phyloP scores from a whole-genome alignment of 768 basidiomycete species.

The Kondoa subrosea region DNA sequence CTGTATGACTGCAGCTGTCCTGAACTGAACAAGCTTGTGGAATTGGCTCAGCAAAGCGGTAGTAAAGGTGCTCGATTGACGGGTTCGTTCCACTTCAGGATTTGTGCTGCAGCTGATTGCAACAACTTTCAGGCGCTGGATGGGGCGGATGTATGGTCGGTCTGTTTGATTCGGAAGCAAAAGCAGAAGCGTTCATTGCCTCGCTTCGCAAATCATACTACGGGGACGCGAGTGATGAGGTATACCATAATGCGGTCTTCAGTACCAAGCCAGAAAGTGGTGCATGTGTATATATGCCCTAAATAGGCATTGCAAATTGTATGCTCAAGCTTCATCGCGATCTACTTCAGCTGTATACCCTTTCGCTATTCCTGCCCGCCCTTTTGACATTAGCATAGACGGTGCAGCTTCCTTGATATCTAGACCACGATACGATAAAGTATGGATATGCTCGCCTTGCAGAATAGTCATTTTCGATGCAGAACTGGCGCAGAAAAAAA shows the following conservation, averaged over 20 bases:
- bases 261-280: slow-evolving; percentile 19
- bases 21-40: slow-evolving; percentile 55
- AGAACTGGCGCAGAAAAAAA: background rate
- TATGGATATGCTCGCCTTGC: slow-evolving; percentile 50
- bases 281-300: slow-evolving; percentile 14
- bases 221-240: slow-evolving; percentile 11
- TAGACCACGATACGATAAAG: slow-evolving; percentile 60
- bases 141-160: slow-evolving; percentile 17
- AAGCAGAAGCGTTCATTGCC: background rate
- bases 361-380: slow-evolving; percentile 70
- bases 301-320: background rate
- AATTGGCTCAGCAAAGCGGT: slow-evolving; percentile 50
- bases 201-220: slow-evolving; percentile 7
- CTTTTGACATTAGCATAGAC: slow-evolving; percentile 69
- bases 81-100: slow-evolving; percentile 36
- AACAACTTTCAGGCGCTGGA: slow-evolving; percentile 27
- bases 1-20: slow-evolving; percentile 64
- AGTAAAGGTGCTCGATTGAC: slow-evolving; percentile 72
- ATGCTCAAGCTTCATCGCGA: background rate
- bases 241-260: slow-evolving; percentile 11
- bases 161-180: background rate
- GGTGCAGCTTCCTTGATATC: slow-evolving; percentile 60
- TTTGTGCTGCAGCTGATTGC: background rate
- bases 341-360: slow-evolving; percentile 61
- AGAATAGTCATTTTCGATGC: background rate